Base-by-base conservation (phyloP, 352 stramenopile genomes). In the Phytophthora vignae region DNA sequence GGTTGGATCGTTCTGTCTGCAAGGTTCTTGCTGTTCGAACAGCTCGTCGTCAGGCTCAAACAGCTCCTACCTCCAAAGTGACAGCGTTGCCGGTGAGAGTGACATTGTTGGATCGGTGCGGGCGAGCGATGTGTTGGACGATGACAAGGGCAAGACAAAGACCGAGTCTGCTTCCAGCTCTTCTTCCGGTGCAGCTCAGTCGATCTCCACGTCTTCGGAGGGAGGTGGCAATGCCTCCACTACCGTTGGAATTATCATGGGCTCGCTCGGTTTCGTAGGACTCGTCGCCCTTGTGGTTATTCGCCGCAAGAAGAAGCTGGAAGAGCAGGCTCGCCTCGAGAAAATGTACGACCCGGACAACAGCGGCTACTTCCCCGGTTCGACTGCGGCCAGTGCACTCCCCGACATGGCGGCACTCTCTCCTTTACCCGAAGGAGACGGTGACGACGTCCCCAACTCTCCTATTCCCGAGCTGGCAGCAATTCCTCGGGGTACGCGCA, bases 1-100 rank as follows among this genome's bases (percentile, higher is more conserved):
- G 11, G 21, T 92, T 17, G 74, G 75, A n/a, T 78, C 55, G 17
- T 94, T 85, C 67, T 94, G 87, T 67, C 60, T 92, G 25, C 76
- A 77, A 3, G 84, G 85, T 27, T 74, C 72, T 22, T 94, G 87
- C 67, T 93, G 87, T 60, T 72, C 72, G 33, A 76, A 82, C 48
- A 76, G 71, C 12, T 77, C 78, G 19, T 74, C 68, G 22, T 77
- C 69, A 27, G 42, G 44, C 14, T 81, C 68, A 0, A 14, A 29
- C 7, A 40, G 19, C 0, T 68, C 62, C 1, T 63, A 65, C 55
- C 14, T 9, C 3, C n/a, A 68, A 3, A 33, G 67, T 31, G 17
- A 48, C 25, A 79, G 69, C 38, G 55, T 78, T 21, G 64, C 60
- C 17, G 33, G 46, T 5, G 71, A 81, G 17, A 67, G 58, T 6